A percentile compares a stretch with the other conserved stretches of the same genome.
Conservation (phyloP, 257 asterid genomes). For the Solanum infundibuliforme region DNA sequence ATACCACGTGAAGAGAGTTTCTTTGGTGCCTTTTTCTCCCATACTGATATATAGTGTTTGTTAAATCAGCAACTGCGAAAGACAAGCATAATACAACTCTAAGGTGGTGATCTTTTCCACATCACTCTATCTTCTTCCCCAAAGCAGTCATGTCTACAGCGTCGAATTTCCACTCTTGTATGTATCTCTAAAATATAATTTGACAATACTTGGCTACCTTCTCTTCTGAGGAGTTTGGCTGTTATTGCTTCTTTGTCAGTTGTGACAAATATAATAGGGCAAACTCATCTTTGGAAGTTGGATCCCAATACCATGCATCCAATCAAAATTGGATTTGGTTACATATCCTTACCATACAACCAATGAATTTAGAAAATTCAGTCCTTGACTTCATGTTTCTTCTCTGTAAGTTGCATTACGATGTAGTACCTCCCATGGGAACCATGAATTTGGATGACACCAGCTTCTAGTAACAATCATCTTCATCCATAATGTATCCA, state of each 20-base stretch:
- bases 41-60: not conserved
- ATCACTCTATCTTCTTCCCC: not conserved
- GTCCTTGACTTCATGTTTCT: not conserved
- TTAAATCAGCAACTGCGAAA: not conserved
- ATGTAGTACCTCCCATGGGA: not conserved
- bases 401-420: not conserved
- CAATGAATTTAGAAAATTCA: not conserved
- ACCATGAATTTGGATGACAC: not conserved
- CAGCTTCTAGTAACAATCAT: not conserved
- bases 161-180: not conserved
- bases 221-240: not conserved
- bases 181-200: not conserved
- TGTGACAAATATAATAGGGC: not conserved
- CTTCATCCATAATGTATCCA: not conserved
- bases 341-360: not conserved
- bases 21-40: not conserved
- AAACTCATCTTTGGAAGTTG: not conserved
- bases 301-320: not conserved
- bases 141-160: not conserved
- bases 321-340: not conserved
- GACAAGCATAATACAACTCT: not conserved
- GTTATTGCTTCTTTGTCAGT: not conserved
- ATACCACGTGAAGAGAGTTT: not conserved
- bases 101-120: not conserved
- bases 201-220: not conserved